These are phyloP conservation scores for Diaporthe batatas DNA, from an alignment of 2,329 filamentous ascomycete species.

Conservation along the genomic window DNA sequence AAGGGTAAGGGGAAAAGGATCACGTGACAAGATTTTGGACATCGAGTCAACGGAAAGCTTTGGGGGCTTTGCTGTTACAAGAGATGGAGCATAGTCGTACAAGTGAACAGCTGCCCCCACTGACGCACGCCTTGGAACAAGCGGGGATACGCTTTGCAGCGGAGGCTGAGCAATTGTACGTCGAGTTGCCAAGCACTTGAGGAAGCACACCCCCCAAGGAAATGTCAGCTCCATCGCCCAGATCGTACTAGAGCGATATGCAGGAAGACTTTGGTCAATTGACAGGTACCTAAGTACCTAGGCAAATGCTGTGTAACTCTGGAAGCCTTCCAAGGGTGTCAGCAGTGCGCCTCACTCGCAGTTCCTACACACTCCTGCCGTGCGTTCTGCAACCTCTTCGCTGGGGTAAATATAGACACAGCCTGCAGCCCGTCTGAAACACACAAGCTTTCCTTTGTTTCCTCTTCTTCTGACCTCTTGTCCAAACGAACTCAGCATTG, in stretches of 20 bases:
- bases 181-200: not conserved
- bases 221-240: not conserved
- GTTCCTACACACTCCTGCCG: not conserved
- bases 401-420: not conserved
- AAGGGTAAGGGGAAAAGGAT: not conserved
- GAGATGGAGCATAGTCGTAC: not conserved
- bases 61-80: not conserved
- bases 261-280: not conserved
- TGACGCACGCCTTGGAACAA: not conserved
- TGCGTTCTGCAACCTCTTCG: not conserved
- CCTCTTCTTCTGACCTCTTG: not conserved
- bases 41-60: not conserved
- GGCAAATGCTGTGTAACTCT: not conserved
- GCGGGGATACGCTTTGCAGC: too few relatives aligned
- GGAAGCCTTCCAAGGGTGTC: not conserved
- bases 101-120: not conserved
- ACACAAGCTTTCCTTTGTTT: not conserved
- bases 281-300: not conserved
- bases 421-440: not conserved
- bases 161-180: not conserved
- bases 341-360: not conserved
- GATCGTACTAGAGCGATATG: not conserved
- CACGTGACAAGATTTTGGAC: conserved; percentile 17
- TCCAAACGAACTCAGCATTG: not conserved
- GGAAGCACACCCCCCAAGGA: not conserved